Percentiles rank a stretch among this genome's conserved stretches.
These are phyloP conservation scores for Xylaria sp. DNA, from an alignment of 2,329 filamentous ascomycete genomes.

Conservation along the genomic window DNA sequence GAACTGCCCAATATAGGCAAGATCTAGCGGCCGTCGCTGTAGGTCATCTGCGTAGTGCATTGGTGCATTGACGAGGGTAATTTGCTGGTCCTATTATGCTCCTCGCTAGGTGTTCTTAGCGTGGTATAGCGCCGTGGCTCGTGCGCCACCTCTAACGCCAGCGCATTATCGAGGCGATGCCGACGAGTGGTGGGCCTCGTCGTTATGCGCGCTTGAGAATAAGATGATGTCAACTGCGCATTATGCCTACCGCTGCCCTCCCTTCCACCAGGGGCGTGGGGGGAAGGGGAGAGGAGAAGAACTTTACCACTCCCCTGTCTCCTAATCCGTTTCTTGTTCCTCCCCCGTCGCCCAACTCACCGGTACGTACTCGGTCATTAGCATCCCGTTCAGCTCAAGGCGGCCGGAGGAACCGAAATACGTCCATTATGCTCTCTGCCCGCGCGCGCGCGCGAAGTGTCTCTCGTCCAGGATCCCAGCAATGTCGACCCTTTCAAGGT, in stretches of 20 bases:
- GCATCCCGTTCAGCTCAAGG: constrained; percentile 18
- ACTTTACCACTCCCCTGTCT: constrained; percentile 13
- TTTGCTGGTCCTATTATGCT: constrained; percentile 42
- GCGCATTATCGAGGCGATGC: constrained; percentile 33
- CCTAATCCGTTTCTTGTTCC: constrained; percentile 19
- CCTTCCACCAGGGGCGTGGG: too few species aligned
- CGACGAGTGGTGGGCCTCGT: constrained; percentile 16
- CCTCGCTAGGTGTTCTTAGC: constrained; percentile 30
- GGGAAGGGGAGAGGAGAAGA: background rate
- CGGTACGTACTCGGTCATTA: constrained; percentile 15
- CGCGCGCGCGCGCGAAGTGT: background rate
- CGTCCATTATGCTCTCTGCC: constrained; percentile 23
- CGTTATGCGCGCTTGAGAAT: constrained; percentile 5
- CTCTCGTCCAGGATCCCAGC: constrained; percentile 1
- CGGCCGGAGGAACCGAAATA: constrained; percentile 36
- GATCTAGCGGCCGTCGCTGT: too few species aligned
- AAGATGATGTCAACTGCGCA: constrained; percentile 10
- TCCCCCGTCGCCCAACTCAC: constrained; percentile 23
- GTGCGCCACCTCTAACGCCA: constrained; percentile 27
- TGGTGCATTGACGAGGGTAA: constrained; percentile 46
- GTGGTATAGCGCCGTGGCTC: constrained; percentile 32
- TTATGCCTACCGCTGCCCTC: background rate
- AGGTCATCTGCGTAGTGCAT: constrained; percentile 38
- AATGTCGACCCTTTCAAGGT: background rate
- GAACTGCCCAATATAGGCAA: background rate